phyloP scores from a whole-genome alignment of 495 filamentous ascomycete genomes.

The Letharia lupina region DNA sequence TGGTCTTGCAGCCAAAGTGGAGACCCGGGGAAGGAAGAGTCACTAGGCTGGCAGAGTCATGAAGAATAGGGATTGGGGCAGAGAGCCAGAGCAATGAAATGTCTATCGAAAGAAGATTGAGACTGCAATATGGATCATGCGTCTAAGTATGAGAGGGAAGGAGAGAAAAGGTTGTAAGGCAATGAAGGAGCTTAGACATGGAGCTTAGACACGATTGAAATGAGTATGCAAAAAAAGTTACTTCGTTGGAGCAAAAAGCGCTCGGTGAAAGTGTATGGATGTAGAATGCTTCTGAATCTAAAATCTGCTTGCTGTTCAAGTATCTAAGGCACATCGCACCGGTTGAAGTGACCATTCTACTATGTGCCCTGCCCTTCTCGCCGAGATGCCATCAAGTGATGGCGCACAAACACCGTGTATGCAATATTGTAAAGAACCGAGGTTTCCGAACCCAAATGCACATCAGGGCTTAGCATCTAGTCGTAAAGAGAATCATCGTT shows the following conservation, averaged over 20 bases:
- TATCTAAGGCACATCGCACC: slow-evolving; percentile 4
- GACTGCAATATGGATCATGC: background rate
- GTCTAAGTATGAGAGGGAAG: background rate
- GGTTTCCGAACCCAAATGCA: background rate
- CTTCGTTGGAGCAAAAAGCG: background rate
- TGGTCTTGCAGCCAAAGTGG: background rate
- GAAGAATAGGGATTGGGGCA: too few species aligned
- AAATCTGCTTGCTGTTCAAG: background rate
- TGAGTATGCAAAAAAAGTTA: background rate
- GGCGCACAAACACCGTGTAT: slow-evolving; percentile 12
- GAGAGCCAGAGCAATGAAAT: background rate
- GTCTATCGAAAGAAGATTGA: background rate
- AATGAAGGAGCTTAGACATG: too few species aligned
- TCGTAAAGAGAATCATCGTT: slow-evolving; percentile 85
- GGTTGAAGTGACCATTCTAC: background rate
- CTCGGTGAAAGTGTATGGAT: too few species aligned
- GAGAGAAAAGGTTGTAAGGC: background rate
- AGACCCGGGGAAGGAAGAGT: background rate
- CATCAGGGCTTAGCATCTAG: slow-evolving; percentile 18
- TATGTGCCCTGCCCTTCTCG: background rate
- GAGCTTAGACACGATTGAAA: background rate
- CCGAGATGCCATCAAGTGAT: background rate
- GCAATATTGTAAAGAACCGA: slow-evolving; percentile 4
- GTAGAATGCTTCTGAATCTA: background rate
- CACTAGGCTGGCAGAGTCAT: background rate